Evolutionary conservation across 2,329 filamentous ascomycete species (phyloP), one percentile per base, ranked within the genome.

Genomic region (Dothistroma pini): DNA sequence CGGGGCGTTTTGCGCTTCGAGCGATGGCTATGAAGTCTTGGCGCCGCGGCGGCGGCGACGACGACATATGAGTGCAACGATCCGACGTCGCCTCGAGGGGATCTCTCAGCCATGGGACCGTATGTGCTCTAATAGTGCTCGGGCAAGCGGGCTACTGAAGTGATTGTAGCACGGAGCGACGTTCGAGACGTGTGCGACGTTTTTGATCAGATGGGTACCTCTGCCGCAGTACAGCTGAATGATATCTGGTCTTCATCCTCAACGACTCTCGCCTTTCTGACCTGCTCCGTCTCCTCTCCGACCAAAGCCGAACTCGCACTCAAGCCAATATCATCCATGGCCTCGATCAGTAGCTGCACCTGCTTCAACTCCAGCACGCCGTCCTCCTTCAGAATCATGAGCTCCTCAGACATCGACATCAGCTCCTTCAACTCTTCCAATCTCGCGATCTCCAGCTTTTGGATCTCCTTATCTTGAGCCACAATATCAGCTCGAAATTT

Each of bases 311-410:
- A 52, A 14, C 48, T 48, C 2, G 49, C 57, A 59, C 50, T 54
- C n/a, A 59, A 31, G 12, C 57, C 57, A 59, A 52, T 38, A n/a
- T 54, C 57, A 34, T 59, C 57, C 57, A 54, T 59, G 7, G 57
- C 50, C 57, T 48, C 57, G 9, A 59, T 35, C 49, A 59, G 21
- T 19, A 54, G 11, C 50, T 32, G n/a, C 3, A 59, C 34, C 22
- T 54, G n/a, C 21, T 25, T 32, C 11, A 21, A 9, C 38, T 48
- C 49, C 50, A 54, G 47, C 49, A 41, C 0, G 2, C 50, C 50
- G 50, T 54, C 57, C 25, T 47, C 49, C 50, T 35, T 29, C 57
- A 59, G 19, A 19, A 59, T 54, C 49, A 31, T 59, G 16, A 59
- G 31, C 35, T 44, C 38, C 49, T 59, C 57, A 19, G 47, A 53